These are phyloP conservation scores for Metschnikowia kofuensis DNA, from an alignment of 805 yeast species.

Conservation along the genomic window DNA sequence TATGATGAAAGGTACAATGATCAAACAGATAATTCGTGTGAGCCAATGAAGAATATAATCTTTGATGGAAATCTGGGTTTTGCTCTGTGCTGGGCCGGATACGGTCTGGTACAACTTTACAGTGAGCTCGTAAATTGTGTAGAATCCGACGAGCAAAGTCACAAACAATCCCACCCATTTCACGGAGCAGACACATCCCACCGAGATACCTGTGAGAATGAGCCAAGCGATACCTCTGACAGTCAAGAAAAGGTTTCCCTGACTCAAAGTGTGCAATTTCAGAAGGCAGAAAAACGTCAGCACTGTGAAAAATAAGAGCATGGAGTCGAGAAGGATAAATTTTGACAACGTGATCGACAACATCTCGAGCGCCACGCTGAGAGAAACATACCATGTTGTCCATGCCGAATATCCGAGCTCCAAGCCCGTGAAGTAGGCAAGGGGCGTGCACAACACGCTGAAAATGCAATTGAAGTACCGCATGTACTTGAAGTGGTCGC, in stretches of 20 bases:
- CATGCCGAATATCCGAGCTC: conserved; percentile 25
- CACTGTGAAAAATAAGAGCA: conserved; percentile 72
- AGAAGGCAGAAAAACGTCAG: conserved; percentile 34
- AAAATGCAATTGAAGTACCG: conserved; percentile 69
- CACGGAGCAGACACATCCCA: conserved; percentile 82
- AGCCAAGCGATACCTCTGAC: conserved; percentile 52
- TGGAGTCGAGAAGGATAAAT: conserved; percentile 73
- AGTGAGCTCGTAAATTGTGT: conserved; percentile 52
- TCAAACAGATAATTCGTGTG: conserved; percentile 60
- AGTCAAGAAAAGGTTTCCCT: conserved; percentile 34
- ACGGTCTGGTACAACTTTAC: conserved; percentile 39
- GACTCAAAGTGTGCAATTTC: conserved; percentile 49
- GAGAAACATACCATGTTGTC: conserved; percentile 58
- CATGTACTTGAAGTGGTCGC: conserved; percentile 60
- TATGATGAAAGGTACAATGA: conserved; percentile 66
- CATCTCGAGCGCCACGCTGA: conserved; percentile 65
- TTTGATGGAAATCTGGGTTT: not conserved
- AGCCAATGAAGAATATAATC: conserved; percentile 65
- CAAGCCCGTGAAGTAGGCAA: conserved; percentile 52
- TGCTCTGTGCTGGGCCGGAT: conserved; percentile 1
- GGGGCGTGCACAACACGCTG: conserved; percentile 63
- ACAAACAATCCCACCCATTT: conserved; percentile 83
- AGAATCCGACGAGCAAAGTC: conserved; percentile 58
- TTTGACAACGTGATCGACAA: conserved; percentile 68
- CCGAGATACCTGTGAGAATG: conserved; percentile 57